phyloP scores from a whole-genome alignment of 2,329 filamentous ascomycete species.

The Fusarium camptoceras region DNA sequence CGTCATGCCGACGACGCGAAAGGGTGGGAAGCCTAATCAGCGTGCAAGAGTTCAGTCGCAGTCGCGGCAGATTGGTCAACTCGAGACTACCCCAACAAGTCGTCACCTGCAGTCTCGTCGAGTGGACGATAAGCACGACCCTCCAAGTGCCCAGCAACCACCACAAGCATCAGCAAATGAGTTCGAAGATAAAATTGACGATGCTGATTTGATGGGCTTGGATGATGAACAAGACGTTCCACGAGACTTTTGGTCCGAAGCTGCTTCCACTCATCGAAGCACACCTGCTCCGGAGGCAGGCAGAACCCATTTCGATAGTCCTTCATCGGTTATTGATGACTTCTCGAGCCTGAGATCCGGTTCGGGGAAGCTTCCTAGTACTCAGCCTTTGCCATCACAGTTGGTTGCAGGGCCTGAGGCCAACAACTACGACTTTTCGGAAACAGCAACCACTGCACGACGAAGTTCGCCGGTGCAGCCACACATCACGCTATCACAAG shows the following conservation, averaged over 20 bases:
- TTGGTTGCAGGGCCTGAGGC: background rate
- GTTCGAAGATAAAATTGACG: constrained; percentile 43
- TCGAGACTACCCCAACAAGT: constrained; percentile 52
- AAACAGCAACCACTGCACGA: constrained; percentile 51
- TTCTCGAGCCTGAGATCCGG: constrained; percentile 48
- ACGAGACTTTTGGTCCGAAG: constrained; percentile 48
- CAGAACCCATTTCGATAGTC: constrained; percentile 42
- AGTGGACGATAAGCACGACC: background rate
- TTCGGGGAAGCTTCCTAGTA: constrained; percentile 47
- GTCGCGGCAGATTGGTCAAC: constrained; percentile 44
- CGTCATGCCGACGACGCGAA: constrained; percentile 35
- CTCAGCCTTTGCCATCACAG: constrained; percentile 44
- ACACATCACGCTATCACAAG: constrained; percentile 4
- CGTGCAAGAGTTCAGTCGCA: constrained; percentile 24
- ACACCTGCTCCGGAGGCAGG: constrained; percentile 41
- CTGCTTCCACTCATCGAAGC: constrained; percentile 46
- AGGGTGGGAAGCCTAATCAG: constrained; percentile 33
- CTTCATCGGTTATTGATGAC: constrained; percentile 29
- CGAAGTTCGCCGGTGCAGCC: constrained; percentile 49
- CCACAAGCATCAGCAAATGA: constrained; percentile 10
- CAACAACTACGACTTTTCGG: constrained; percentile 47
- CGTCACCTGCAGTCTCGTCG: constrained; percentile 38
- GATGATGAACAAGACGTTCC: background rate
- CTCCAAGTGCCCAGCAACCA: background rate
- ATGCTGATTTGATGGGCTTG: constrained; percentile 41